phyloP scores from a whole-genome alignment of 768 basidiomycete species.

The Tylopilus plumbeoviolaceoides region DNA sequence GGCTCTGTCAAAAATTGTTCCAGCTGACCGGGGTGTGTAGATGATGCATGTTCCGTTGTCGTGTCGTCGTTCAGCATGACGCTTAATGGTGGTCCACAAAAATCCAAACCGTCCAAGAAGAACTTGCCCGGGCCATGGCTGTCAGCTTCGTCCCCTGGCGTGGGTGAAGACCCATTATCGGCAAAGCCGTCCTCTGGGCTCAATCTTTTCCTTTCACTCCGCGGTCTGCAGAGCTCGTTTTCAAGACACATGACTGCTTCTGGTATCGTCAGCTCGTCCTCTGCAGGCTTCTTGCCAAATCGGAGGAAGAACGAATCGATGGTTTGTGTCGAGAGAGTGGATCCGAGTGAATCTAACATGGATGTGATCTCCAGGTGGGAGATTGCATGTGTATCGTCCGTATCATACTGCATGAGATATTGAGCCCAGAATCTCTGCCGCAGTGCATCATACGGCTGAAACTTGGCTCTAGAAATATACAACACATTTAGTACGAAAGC shows the following conservation, averaged over 20 bases:
- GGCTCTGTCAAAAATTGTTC: constrained; percentile 41
- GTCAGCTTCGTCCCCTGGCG: constrained; percentile 42
- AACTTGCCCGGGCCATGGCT: constrained; percentile 33
- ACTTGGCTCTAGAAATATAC: constrained; percentile 64
- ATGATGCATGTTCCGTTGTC: constrained; percentile 11
- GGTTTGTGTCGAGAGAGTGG: constrained; percentile 78
- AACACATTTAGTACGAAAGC: constrained; percentile 3
- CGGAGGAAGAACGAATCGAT: constrained; percentile 79
- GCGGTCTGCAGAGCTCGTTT: constrained; percentile 69
- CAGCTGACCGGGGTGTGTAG: constrained; percentile 9
- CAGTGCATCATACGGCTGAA: constrained; percentile 90
- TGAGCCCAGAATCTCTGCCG: constrained; percentile 89
- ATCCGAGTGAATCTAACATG: constrained; percentile 96
- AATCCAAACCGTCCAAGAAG: constrained; percentile 55
- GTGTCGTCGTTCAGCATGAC: constrained; percentile 27
- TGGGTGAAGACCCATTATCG: constrained; percentile 50
- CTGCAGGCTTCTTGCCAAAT: constrained; percentile 55
- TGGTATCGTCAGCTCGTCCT: constrained; percentile 72
- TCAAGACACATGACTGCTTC: constrained; percentile 86
- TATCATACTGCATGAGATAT: constrained; percentile 86
- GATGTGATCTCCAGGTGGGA: constrained; percentile 86
- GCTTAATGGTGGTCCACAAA: constrained; percentile 50
- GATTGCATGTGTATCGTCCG: constrained; percentile 69
- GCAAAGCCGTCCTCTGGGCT: constrained; percentile 41
- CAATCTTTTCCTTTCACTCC: constrained; percentile 65